These are phyloP conservation scores for Epichloe coenophiala DNA, from an alignment of 2,329 filamentous ascomycete genomes.

Conservation along the genomic window DNA sequence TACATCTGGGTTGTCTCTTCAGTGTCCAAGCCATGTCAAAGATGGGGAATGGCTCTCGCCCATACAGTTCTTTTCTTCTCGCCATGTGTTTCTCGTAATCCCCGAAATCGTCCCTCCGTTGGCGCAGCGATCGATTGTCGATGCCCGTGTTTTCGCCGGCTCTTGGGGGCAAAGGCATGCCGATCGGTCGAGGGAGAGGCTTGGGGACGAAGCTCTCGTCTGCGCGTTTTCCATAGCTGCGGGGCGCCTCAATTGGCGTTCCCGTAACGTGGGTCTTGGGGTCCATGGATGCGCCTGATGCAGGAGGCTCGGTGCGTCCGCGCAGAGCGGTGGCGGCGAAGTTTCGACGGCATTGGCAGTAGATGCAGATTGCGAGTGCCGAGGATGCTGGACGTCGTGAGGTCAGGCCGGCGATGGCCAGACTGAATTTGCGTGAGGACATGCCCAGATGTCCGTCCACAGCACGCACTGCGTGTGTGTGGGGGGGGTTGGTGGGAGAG, in stretches of 20 bases:
- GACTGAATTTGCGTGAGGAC: constrained; percentile 19
- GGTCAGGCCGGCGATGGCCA: constrained; percentile 15
- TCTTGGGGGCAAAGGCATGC: constrained; percentile 59
- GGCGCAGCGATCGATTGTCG: constrained; percentile 50
- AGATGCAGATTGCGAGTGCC: constrained; percentile 27
- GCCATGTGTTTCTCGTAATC: constrained; percentile 74
- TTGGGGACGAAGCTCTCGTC: constrained; percentile 42
- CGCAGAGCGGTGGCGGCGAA: constrained; percentile 31
- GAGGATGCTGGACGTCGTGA: constrained; percentile 7
- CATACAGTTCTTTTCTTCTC: constrained; percentile 62
- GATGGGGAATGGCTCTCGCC: background rate
- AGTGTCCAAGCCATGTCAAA: background rate
- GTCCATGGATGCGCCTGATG: constrained; percentile 21
- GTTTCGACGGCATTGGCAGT: constrained; percentile 37
- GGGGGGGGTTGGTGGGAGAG: background rate
- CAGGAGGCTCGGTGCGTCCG: constrained; percentile 20
- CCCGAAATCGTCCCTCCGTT: constrained; percentile 68
- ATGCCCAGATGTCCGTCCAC: constrained; percentile 8
- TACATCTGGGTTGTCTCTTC: constrained; percentile 1
- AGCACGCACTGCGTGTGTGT: background rate
- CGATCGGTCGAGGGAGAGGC: constrained; percentile 61
- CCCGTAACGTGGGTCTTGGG: constrained; percentile 26
- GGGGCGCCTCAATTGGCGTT: constrained; percentile 42
- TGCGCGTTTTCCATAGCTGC: constrained; percentile 42
- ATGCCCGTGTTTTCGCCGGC: constrained; percentile 72